Evolutionary conservation across 2,329 filamentous ascomycete species (phyloP).

Genomic region (Dactylonectria estremocensis): DNA sequence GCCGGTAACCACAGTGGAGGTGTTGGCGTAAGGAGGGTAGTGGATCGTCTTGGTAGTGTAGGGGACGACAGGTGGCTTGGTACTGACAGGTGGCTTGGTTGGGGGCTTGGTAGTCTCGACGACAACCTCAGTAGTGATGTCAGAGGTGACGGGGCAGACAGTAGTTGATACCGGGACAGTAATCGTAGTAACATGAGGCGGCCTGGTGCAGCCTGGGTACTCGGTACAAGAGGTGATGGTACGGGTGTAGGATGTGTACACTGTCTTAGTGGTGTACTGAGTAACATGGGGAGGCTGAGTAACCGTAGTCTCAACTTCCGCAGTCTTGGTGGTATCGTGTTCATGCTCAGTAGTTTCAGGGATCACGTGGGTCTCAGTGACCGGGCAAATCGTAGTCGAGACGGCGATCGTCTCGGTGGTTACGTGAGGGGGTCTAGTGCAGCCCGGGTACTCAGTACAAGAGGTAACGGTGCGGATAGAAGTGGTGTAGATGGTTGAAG

Average conservation of each 20-base stretch:
- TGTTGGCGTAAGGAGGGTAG: constrained; percentile 15
- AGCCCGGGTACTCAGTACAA: constrained; percentile 37
- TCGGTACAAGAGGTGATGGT: constrained; percentile 49
- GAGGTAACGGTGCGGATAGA: constrained; percentile 39
- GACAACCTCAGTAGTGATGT: not conserved
- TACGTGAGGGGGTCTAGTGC: not conserved
- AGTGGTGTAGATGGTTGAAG: constrained; percentile 40
- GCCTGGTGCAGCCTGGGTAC: constrained; percentile 3
- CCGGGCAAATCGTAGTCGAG: constrained; percentile 40
- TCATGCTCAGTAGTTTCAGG: not conserved
- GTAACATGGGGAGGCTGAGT: not conserved
- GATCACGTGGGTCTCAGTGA: constrained; percentile 31
- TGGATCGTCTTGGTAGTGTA: constrained; percentile 17
- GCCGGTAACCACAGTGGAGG: not conserved
- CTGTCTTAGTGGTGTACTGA: constrained; percentile 51
- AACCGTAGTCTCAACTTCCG: not conserved
- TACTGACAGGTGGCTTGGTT: not conserved
- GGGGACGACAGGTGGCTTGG: constrained; percentile 5
- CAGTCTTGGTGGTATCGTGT: not conserved
- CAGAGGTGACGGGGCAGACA: not conserved
- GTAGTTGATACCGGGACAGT: not conserved
- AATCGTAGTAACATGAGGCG: not conserved
- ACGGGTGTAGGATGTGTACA: constrained; percentile 49
- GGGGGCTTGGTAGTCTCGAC: constrained; percentile 2
- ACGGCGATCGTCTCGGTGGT: constrained; percentile 38